Percentiles rank a stretch among this genome's conserved stretches.
These are phyloP conservation scores for Arthrobotrys pseudoclavata DNA, from an alignment of 2,329 filamentous ascomycete species.

Conservation along the genomic window DNA sequence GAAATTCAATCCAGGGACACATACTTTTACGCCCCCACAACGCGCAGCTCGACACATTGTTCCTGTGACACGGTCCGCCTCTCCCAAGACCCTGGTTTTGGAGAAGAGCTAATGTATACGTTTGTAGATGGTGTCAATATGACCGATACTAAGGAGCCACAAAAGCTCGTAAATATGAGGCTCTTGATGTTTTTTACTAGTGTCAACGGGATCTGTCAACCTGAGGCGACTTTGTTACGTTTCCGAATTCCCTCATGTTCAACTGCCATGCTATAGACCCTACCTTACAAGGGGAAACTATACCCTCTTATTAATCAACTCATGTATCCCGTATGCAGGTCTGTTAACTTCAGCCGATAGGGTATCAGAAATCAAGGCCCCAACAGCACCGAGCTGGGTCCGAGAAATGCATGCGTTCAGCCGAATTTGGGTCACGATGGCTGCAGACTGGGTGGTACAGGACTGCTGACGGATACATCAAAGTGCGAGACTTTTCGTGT, in stretches of 20 bases:
- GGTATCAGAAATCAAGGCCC: background rate
- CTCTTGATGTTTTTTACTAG: background rate
- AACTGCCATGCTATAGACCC: background rate
- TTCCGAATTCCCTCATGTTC: background rate
- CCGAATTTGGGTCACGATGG: background rate
- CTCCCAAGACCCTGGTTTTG: background rate
- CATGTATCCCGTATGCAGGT: background rate
- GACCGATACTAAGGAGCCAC: background rate
- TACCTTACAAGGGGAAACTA: background rate
- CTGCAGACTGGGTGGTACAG: background rate
- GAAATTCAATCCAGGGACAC: no score
- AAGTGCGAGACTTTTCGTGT: background rate
- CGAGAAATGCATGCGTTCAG: background rate
- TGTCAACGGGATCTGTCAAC: background rate
- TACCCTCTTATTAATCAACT: background rate
- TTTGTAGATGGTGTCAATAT: background rate
- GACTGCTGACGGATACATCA: background rate
- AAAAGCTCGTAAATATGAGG: slow-evolving; percentile 1
- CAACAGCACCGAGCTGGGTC: background rate
- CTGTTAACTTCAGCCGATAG: background rate
- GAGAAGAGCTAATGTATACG: background rate
- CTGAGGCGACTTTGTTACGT: background rate
- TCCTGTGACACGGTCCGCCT: background rate
- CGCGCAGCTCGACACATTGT: background rate
- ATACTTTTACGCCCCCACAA: no score